Percentiles rank a stretch among this genome's conserved stretches.
phyloP scores from a whole-genome alignment of 805 yeast genomes.

The Metschnikowia aberdeeniae region DNA sequence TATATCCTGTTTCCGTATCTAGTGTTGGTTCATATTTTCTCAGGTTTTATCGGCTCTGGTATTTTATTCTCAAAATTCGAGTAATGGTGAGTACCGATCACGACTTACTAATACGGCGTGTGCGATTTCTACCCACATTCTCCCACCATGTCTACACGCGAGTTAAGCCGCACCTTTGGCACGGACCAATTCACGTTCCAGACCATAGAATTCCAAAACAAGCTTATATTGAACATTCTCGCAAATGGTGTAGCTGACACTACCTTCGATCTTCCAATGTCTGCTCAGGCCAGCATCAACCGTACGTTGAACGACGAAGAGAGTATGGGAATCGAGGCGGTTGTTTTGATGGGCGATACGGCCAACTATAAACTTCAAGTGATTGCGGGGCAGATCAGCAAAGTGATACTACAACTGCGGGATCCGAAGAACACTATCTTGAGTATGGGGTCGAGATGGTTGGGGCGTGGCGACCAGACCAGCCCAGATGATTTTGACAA shows the following conservation, averaged over 20 bases:
- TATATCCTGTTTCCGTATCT: no score
- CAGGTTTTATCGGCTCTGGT: no score
- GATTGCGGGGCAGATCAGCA: constrained; percentile 48
- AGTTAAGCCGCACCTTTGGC: constrained; percentile 4
- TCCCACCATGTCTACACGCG: background rate
- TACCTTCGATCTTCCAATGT: constrained; percentile 39
- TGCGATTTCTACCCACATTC: no score
- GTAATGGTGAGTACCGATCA: no score
- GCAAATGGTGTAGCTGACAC: constrained; percentile 47
- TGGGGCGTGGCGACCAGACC: constrained; percentile 32
- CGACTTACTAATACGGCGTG: no score
- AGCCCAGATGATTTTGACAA: constrained; percentile 40
- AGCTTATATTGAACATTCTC: constrained; percentile 35
- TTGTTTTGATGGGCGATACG: constrained; percentile 45
- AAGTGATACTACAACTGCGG: constrained; percentile 27
- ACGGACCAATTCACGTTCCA: constrained; percentile 17
- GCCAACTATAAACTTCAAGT: constrained; percentile 45
- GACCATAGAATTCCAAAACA: constrained; percentile 34
- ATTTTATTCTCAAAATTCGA: no score
- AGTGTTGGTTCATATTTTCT: no score
- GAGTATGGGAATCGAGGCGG: constrained; percentile 40
- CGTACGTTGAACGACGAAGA: constrained; percentile 10
- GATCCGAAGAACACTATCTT: constrained; percentile 39
- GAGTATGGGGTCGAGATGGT: constrained; percentile 46
- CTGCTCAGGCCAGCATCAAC: constrained; percentile 20